Conservation (phyloP, 495 filamentous ascomycete genomes). For the Astrothelium macrocarpum region DNA sequence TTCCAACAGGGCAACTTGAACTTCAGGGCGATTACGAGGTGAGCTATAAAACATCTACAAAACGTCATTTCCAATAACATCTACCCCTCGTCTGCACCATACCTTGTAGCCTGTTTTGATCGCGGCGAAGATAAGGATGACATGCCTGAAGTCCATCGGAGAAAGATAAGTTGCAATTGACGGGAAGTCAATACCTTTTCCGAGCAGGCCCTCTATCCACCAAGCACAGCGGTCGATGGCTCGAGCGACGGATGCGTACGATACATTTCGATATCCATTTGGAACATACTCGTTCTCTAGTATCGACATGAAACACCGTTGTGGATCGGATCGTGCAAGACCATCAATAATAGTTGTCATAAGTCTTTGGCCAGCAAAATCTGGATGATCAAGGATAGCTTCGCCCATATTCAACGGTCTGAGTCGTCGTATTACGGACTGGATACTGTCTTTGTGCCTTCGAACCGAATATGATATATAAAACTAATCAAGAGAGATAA, state of each 20-base stretch:
- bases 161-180: slow-evolving; percentile 1
- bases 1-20: slow-evolving; percentile 1
- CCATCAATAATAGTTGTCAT: background rate
- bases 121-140: background rate
- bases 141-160: slow-evolving; percentile 5
- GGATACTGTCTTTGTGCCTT: background rate
- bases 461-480: too few species aligned
- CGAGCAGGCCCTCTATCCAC: background rate
- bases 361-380: background rate
- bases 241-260: background rate
- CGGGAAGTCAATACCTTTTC: background rate
- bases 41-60: background rate
- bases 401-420: background rate
- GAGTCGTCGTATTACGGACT: background rate
- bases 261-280: background rate
- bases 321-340: background rate
- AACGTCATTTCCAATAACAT: background rate
- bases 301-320: slow-evolving; percentile 2
- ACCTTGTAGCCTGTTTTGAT: slow-evolving; percentile 1
- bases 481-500: too few species aligned
- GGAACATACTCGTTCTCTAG: background rate
- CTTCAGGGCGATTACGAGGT: slow-evolving; percentile 1
- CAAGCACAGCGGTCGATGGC: background rate
- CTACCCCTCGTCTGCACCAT: background rate
- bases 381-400: background rate